Percentiles rank a stretch among this genome's conserved stretches.
Conservation (phyloP, 192 early-diverging fungal species). For the Coemansia sp. region DNA sequence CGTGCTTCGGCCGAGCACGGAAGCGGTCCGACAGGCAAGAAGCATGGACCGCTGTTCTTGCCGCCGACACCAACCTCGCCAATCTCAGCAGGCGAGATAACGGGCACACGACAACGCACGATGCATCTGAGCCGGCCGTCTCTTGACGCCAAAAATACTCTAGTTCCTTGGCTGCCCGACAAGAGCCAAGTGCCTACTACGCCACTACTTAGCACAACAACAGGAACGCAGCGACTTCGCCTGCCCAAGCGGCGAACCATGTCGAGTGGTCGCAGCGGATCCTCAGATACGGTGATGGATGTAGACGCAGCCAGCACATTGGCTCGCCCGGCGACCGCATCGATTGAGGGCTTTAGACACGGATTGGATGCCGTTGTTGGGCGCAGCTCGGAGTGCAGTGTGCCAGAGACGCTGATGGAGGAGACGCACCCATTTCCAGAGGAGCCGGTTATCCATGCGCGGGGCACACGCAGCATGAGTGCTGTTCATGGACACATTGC, state of each 20-base stretch:
- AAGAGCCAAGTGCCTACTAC: background rate
- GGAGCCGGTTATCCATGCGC: conserved; percentile 13
- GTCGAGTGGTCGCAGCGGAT: conserved; percentile 38
- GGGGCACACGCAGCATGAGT: conserved; percentile 45
- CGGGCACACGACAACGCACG: conserved; percentile 12
- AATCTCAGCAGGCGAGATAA: background rate
- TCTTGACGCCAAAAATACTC: conserved; percentile 4
- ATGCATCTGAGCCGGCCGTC: conserved; percentile 30
- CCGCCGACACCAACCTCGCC: conserved; percentile 40
- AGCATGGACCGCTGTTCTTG: conserved; percentile 21
- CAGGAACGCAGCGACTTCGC: conserved; percentile 30
- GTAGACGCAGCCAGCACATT: conserved; percentile 13
- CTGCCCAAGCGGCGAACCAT: conserved; percentile 44
- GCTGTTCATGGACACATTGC: conserved; percentile 33
- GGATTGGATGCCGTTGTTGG: background rate
- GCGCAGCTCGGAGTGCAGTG: conserved; percentile 12
- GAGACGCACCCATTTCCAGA: conserved; percentile 1
- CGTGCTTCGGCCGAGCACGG: conserved; percentile 5
- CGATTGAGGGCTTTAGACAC: background rate
- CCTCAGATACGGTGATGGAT: conserved; percentile 21
- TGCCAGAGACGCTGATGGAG: conserved; percentile 14
- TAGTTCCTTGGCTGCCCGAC: conserved; percentile 18
- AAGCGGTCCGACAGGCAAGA: background rate
- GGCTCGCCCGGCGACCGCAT: background rate
- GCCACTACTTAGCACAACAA: background rate